Evolutionary conservation across 169 alveolate genomes (phyloP).

Genomic region (Prorocentrum cordatum): DNA sequence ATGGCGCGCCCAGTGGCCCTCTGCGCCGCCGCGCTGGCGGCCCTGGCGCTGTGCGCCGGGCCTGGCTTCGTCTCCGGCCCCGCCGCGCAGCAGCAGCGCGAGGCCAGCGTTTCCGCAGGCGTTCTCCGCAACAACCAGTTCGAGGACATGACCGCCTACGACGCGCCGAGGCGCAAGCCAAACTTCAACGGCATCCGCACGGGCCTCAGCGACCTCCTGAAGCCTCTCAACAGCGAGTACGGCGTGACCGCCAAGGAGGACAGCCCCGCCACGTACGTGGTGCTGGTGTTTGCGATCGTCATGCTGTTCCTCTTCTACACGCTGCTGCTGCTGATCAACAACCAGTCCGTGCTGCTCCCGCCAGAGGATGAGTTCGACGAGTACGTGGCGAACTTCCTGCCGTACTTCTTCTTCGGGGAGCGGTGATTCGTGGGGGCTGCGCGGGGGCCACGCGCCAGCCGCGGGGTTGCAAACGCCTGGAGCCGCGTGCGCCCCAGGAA

Average conservation of each 20-base stretch:
- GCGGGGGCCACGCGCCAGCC: neutral
- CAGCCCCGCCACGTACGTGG: constrained; percentile 37
- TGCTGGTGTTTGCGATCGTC: constrained; percentile 23
- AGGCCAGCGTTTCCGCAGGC: too few relatives aligned
- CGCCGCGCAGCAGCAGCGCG: too few relatives aligned
- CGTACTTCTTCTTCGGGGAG: neutral
- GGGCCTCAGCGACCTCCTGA: constrained; percentile 47
- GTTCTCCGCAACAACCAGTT: too few relatives aligned
- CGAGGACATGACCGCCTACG: too few relatives aligned
- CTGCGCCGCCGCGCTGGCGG: neutral
- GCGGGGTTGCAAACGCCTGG: constrained; percentile 6
- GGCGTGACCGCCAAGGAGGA: constrained; percentile 66
- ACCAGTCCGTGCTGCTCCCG: constrained; percentile 65
- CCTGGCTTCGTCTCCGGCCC: neutral
- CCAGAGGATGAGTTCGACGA: constrained; percentile 67
- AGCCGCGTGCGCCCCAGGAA: too few relatives aligned
- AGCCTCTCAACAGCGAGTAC: constrained; percentile 36
- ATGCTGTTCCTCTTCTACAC: constrained; percentile 45
- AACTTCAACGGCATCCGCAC: constrained; percentile 32
- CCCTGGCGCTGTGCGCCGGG: neutral
- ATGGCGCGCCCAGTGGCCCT: too few relatives aligned
- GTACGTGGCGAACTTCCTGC: constrained; percentile 15
- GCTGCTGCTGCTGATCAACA: constrained; percentile 34
- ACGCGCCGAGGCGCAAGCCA: neutral
- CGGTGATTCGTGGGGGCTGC: neutral